Evolutionary conservation across 2,329 filamentous ascomycete species (phyloP).

Genomic region (Calonectria pseudoreteaudii): DNA sequence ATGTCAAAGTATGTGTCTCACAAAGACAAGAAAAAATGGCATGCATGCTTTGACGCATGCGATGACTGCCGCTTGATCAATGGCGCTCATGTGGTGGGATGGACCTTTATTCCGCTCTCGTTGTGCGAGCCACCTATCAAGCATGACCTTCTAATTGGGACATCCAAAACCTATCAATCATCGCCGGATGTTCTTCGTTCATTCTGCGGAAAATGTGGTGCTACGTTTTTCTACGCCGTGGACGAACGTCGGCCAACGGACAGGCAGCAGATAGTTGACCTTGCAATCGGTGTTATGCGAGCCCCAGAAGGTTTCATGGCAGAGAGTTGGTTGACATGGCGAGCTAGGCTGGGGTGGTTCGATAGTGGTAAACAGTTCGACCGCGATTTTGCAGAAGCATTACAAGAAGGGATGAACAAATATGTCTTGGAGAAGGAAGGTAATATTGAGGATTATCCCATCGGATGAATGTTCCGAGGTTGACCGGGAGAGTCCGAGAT

Average conservation of each 20-base stretch:
- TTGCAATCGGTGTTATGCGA: conserved; percentile 58
- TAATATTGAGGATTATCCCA: conserved; percentile 41
- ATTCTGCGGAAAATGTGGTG: conserved; percentile 61
- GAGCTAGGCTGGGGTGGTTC: conserved; percentile 49
- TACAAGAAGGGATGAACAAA: conserved; percentile 52
- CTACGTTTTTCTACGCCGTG: conserved; percentile 54
- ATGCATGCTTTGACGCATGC: conserved; percentile 55
- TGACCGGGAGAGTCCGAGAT: conserved; percentile 32
- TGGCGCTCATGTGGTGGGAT: conserved; percentile 56
- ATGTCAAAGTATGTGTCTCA: conserved; percentile 51
- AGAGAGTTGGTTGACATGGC: conserved; percentile 61
- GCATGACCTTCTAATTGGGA: conserved; percentile 54
- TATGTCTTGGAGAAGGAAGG: conserved; percentile 54
- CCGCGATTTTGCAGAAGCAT: conserved; percentile 46
- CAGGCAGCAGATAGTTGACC: conserved; percentile 52
- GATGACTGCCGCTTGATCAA: conserved; percentile 57
- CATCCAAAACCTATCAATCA: conserved; percentile 55
- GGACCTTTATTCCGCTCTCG: conserved; percentile 55
- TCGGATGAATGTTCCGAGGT: conserved; percentile 39
- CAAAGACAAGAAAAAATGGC: conserved; percentile 55
- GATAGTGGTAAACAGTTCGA: conserved; percentile 53
- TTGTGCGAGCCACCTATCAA: conserved; percentile 52
- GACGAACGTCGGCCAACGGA: conserved; percentile 43
- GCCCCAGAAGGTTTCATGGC: conserved; percentile 58
- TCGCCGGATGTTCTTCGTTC: conserved; percentile 53